Evolutionary conservation across 176 grass and related monocot species (phyloP).

Genomic region (Panicum miliaceum): DNA sequence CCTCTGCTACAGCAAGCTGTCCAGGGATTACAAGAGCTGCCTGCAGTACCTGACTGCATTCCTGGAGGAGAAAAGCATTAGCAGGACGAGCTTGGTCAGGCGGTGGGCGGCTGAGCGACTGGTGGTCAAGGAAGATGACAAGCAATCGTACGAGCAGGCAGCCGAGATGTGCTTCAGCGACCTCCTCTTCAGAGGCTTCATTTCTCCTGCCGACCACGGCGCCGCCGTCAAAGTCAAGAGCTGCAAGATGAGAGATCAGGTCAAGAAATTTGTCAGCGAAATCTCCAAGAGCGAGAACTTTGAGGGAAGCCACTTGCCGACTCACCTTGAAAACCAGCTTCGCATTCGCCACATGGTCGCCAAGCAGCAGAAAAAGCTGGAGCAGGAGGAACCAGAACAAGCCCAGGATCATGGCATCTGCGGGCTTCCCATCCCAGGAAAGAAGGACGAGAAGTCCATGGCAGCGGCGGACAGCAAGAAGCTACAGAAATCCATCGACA

Average conservation of each 20-base stretch:
- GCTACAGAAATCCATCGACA: neutral
- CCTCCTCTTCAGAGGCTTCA: neutral
- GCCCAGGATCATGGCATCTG: no score
- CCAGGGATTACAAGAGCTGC: neutral
- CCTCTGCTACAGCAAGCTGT: conserved; percentile 18
- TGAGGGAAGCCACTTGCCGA: neutral
- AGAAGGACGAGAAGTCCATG: no score
- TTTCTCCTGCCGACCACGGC: neutral
- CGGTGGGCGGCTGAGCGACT: conserved; percentile 6
- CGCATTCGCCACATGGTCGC: no score
- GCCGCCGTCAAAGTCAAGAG: neutral
- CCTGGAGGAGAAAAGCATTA: neutral
- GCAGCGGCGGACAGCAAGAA: no score
- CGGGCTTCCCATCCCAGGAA: no score
- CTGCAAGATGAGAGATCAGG: accelerated
- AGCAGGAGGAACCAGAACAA: no score
- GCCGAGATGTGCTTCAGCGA: neutral
- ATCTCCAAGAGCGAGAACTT: neutral
- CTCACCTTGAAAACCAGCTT: neutral
- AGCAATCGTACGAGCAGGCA: neutral
- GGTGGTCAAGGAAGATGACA: neutral
- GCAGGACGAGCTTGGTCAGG: conserved; percentile 32
- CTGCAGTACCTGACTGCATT: conserved; percentile 27
- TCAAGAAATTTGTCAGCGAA: accelerated
- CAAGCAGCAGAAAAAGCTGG: no score